Base-by-base conservation (phyloP, 2,329 filamentous ascomycete genomes). In the Sporothrix euskadiensis region DNA sequence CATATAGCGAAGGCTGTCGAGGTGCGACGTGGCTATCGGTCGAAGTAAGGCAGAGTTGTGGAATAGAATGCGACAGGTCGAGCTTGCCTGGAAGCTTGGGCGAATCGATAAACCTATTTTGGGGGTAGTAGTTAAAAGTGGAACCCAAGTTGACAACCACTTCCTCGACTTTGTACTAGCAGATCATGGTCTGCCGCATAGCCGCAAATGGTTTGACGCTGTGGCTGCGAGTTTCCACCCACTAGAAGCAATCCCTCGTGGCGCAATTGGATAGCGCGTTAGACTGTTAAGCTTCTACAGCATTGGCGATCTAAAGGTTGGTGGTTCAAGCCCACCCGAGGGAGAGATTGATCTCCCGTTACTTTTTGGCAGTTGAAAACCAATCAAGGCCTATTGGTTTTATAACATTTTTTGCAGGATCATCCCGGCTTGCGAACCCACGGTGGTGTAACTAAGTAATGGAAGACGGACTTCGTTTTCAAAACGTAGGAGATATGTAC, bases 181-280 rank as follows among this genome's bases (percentile, higher is more conserved):
- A 7, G 9, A 30, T 41, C 5, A 8, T 49, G 39, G 22, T 49
- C 22, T 44, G 39, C 41, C 22, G 44, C 69, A 54, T 72, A 68
- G 39, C 41, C 16, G 44, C 69, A 54, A 68, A 68, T 59, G 49
- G 71, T 9, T 19, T 16, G 3, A 19, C 26, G 10, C 9, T 32
- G 30, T 4, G 35, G 35, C 35, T 73, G 41, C 16, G 52, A 59
- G 16, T 35, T 41, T 26, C 12, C 52, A 69, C 69, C 69, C 54
- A 49, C 61, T 61, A 52, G 16, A 54, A 22, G 22, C 16, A 57
- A 65, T 74, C 73, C 70, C 65, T 66, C 65, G 70, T 72, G 73
- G 73, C 73, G 73, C 73, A 72, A 74, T 74, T 74, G 69, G 69
- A 63, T 74, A 74, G 73, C 69, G 73, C 73, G 73, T 72, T 72